Base-by-base conservation (phyloP, 805 yeast species). In the Lipomyces kockii region DNA sequence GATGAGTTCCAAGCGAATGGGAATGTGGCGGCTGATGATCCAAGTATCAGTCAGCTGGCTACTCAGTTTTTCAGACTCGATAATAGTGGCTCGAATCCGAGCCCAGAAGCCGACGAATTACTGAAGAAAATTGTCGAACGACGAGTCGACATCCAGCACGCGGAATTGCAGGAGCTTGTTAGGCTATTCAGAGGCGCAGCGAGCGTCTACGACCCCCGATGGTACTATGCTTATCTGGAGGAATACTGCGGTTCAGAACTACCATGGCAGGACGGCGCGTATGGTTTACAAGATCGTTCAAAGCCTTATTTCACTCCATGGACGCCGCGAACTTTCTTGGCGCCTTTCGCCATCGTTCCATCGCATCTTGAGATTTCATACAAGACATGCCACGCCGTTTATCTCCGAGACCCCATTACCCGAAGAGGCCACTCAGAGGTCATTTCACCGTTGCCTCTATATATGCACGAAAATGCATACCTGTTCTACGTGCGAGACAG, bases 391-490 rank as follows among this genome's bases (percentile, higher is more conserved):
- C 97, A 93, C 78, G 98, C 97, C 4, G 90, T 95, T n/a, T 95
- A 94, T 79, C 80, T 95, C 78, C 89, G 98, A 80, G 97, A 95
- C 78, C 99, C 99, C 17, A 92, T 95, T 60, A 97, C 98, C 14
- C 87, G 98, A 78, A 97, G 98, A 6, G 98, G 97, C 65, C 93
- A 91, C 76, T 90, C 97, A 39, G 99, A 95, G 82, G 97, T 95
- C 67, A 90, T 95, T 70, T 83, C 97, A 65, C 99, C 99, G 63
- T 91, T 89, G 79, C 88, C 89, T 51, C 83, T 86, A 70, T 88
- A 87, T 67, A 86, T 88, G 72, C 98, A 94, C 76, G 95, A 93
- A 81, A 87, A 97, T 78, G 97, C 98, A 53, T 93, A 90, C 83
- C 90, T 92, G 95, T 92, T 89, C 86, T 94, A 94, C 80, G 86